These are phyloP conservation scores for Teratosphaeria epicoccoides DNA, from an alignment of 2,329 filamentous ascomycete species.

Conservation along the genomic window DNA sequence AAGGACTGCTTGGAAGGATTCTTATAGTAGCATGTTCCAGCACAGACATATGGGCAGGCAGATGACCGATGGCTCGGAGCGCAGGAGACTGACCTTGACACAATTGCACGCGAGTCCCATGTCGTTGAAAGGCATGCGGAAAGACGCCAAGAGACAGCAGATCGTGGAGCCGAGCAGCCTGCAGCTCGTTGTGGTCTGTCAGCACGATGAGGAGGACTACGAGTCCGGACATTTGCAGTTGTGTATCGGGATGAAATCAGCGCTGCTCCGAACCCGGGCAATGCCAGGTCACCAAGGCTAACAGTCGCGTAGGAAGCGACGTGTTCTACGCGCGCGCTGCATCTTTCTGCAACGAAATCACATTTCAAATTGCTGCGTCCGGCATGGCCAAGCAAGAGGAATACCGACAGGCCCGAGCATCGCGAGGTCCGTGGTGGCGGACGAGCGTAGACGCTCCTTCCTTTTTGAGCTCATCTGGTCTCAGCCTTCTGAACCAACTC, in stretches of 20 bases:
- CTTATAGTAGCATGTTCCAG: constrained; percentile 3
- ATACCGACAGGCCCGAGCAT: neutral
- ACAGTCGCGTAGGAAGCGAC: neutral
- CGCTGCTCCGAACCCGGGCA: neutral
- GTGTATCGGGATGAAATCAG: neutral
- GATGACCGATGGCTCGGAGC: neutral
- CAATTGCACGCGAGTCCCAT: neutral
- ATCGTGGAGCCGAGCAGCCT: too few relatives aligned
- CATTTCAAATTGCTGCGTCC: neutral
- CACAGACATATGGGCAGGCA: too few relatives aligned
- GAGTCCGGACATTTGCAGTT: neutral
- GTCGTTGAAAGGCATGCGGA: neutral
- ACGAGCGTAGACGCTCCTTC: neutral
- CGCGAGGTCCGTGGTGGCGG: neutral
- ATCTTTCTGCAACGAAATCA: neutral
- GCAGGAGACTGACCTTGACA: neutral
- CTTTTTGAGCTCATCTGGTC: neutral
- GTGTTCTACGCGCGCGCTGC: neutral
- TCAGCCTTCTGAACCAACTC: neutral
- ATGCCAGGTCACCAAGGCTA: neutral
- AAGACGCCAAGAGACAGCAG: constrained; percentile 1
- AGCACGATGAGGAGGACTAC: neutral
- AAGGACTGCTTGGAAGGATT: neutral
- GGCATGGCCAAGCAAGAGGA: neutral
- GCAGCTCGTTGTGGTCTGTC: neutral